Percentiles rank a stretch among this genome's conserved stretches.
Evolutionary conservation across 768 basidiomycete species (phyloP).

Genomic region (Dentipellis sp.): DNA sequence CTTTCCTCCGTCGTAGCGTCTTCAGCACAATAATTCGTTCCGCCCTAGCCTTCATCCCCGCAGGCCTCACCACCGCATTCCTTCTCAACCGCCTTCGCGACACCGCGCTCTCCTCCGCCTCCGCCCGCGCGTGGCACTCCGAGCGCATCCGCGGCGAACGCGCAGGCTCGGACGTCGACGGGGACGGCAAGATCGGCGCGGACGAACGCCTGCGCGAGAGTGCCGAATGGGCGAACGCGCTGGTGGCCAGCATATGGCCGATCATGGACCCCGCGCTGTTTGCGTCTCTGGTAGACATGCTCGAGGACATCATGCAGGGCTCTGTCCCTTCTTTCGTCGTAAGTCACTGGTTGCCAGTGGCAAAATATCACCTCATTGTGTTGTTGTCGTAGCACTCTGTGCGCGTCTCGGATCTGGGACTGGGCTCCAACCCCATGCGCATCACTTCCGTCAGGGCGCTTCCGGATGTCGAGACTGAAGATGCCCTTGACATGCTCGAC

Average conservation of each 20-base stretch:
- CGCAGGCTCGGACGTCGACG: conserved; percentile 20
- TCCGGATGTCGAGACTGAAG: conserved; percentile 28
- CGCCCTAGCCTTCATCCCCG: conserved; percentile 11
- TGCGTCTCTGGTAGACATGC: conserved; percentile 46
- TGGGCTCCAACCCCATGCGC: conserved; percentile 59
- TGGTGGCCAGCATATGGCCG: conserved; percentile 60
- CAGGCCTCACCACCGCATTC: conserved; percentile 15
- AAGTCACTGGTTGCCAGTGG: too few species aligned
- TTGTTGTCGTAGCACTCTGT: conserved; percentile 56
- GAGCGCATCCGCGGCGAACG: conserved; percentile 23
- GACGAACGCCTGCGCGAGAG: conserved; percentile 24
- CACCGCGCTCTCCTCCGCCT: conserved; percentile 17
- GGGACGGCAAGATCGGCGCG: conserved; percentile 18
- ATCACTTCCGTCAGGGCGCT: conserved; percentile 60
- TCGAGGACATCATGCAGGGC: conserved; percentile 50
- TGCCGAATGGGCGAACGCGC: conserved; percentile 61
- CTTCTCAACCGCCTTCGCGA: conserved; percentile 18
- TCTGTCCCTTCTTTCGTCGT: conserved; percentile 38
- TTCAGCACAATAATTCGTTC: not conserved
- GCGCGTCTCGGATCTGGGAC: conserved; percentile 61
- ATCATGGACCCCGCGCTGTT: conserved; percentile 65
- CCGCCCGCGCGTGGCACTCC: conserved; percentile 23
- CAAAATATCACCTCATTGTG: too few species aligned
- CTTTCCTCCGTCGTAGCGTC: not conserved
- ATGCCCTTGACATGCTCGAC: conserved; percentile 20